phyloP scores from a whole-genome alignment of 768 basidiomycete genomes.

The Candolleomyces efflorescens region DNA sequence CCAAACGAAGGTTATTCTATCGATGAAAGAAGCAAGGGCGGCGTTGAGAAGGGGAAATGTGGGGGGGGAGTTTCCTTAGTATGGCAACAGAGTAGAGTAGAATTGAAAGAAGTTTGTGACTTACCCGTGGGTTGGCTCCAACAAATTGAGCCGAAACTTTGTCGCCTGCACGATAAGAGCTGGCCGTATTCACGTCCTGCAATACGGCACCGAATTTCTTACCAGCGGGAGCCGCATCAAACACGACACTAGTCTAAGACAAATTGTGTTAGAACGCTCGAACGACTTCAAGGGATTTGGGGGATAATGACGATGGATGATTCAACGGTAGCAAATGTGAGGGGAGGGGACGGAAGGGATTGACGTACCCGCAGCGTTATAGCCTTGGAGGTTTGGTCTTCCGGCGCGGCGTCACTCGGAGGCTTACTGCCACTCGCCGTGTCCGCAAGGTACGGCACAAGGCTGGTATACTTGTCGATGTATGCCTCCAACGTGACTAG shows the following conservation, averaged over 20 bases:
- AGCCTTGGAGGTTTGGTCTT: slow-evolving; percentile 58
- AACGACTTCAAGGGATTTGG: neutral
- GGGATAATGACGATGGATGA: neutral
- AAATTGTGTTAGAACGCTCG: neutral
- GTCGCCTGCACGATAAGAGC: slow-evolving; percentile 51
- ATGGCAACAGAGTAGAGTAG: neutral
- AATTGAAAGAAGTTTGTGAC: slow-evolving; percentile 17
- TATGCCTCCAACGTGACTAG: slow-evolving; percentile 76
- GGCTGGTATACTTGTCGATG: slow-evolving; percentile 67
- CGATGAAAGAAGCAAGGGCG: neutral
- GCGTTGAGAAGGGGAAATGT: neutral
- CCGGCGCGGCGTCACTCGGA: slow-evolving; percentile 59
- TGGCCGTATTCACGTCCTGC: slow-evolving; percentile 42
- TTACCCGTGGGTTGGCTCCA: slow-evolving; percentile 74
- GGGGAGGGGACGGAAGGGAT: neutral
- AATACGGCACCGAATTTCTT: slow-evolving; percentile 61
- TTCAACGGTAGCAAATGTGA: neutral
- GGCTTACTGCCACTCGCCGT: slow-evolving; percentile 38
- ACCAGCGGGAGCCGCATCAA: slow-evolving; percentile 53
- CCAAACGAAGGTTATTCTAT: slow-evolving; percentile 75
- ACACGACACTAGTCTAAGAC: slow-evolving; percentile 53
- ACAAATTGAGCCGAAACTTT: slow-evolving; percentile 62
- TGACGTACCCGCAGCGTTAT: slow-evolving; percentile 59
- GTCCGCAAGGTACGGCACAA: slow-evolving; percentile 60
- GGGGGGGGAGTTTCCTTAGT: too few relatives aligned